Evolutionary conservation across 441 rosid species (phyloP).

Genomic region (Gossypium aridum): DNA sequence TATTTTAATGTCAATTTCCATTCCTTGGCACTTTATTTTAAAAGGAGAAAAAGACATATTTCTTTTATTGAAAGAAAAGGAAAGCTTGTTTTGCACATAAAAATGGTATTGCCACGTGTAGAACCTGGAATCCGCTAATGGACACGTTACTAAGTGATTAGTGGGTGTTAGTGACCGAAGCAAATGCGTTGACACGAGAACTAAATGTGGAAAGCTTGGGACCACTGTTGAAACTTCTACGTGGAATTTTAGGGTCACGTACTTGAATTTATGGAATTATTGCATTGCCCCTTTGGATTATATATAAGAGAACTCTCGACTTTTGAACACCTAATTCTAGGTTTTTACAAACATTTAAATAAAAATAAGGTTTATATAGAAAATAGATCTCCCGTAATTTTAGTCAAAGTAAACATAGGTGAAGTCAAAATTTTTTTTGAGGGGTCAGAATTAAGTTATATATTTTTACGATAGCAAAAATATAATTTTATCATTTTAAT

Average conservation of each 20-base stretch:
- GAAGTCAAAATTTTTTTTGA: too few species aligned
- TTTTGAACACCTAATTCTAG: neutral
- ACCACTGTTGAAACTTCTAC: neutral
- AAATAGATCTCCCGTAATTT: too few species aligned
- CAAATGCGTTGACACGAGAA: conserved; percentile 11
- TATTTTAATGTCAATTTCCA: neutral
- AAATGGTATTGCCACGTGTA: conserved; percentile 21
- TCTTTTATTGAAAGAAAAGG: neutral
- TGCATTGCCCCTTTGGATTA: neutral
- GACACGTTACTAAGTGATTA: conserved; percentile 12
- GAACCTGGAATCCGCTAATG: neutral
- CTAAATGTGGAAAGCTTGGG: neutral
- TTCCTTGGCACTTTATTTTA: neutral
- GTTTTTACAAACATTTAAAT: neutral
- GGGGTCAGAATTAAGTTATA: too few species aligned
- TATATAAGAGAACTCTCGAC: neutral
- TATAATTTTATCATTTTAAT: too few species aligned
- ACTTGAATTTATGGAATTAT: neutral
- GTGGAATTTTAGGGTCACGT: conserved; percentile 3
- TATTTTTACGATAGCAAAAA: too few species aligned
- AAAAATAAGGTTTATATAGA: too few species aligned
- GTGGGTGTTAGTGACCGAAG: conserved; percentile 11
- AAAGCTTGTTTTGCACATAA: neutral
- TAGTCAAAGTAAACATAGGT: too few species aligned
- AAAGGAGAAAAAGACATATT: neutral